Conservation (phyloP, 2,329 filamentous ascomycete genomes). For the Scortechinia acanthostroma region DNA sequence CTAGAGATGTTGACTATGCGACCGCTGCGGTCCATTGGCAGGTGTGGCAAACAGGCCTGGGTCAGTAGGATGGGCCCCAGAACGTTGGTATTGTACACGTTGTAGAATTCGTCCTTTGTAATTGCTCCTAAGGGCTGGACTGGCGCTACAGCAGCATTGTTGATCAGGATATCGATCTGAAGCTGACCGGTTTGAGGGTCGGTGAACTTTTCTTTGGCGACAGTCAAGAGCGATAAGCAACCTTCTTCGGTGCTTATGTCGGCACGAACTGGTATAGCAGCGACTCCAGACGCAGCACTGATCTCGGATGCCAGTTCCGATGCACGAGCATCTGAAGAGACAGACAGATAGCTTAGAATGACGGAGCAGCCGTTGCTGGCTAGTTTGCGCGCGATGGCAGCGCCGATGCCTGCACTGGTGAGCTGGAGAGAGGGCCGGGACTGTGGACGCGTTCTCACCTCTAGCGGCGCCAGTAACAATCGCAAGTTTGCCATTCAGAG, state of each 20-base stretch:
- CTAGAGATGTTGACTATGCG: background rate
- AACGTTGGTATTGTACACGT: background rate
- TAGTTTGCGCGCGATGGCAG: slow-evolving; percentile 5
- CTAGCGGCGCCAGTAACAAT: slow-evolving; percentile 38
- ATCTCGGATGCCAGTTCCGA: slow-evolving; percentile 5
- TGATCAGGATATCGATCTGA: background rate
- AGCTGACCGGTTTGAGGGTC: background rate
- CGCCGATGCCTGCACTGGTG: slow-evolving; percentile 11
- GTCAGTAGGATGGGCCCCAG: background rate
- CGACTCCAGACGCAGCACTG: slow-evolving; percentile 4
- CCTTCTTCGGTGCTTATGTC: background rate
- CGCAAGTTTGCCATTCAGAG: slow-evolving; percentile 31
- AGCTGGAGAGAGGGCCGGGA: background rate
- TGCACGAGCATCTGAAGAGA: slow-evolving; percentile 6
- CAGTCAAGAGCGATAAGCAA: background rate
- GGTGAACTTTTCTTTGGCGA: background rate
- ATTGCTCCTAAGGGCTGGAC: background rate
- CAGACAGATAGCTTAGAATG: slow-evolving; percentile 7
- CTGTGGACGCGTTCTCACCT: slow-evolving; percentile 13
- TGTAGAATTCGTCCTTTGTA: slow-evolving; percentile 1
- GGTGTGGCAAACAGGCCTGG: background rate
- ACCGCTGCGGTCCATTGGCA: background rate
- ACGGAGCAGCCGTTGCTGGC: slow-evolving; percentile 7
- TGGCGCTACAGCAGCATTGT: background rate
- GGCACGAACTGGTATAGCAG: slow-evolving; percentile 5